Evolutionary conservation across 139 green algal species (phyloP), one percentile per base, ranked within the genome.

Genomic region (Coelastrella sp.): DNA sequence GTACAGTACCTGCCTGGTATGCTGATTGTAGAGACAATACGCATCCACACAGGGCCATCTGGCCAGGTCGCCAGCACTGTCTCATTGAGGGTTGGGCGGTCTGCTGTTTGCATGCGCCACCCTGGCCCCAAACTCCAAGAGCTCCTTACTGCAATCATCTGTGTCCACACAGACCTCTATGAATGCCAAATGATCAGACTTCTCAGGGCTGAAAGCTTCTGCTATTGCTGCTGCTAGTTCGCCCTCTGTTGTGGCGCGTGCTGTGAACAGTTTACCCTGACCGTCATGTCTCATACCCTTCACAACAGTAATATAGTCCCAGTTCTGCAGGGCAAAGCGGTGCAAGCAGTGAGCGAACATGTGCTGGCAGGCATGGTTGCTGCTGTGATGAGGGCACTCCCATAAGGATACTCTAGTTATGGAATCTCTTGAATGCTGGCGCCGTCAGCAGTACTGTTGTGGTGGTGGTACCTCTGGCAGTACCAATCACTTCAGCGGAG

Each of bases 121-220:
- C 4, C 96, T 92, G 13, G 93, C 93, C 17, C 96, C 96, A 95
- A 96, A 98, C 93, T 98, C 96, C 76, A 98, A 91, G 71, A 98
- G 94, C 93, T 98, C 95, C 59, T 92, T 93, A 71, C 86, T 95
- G 92, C 94, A 97, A 90, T 98, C 96, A 86, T 98, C 94, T 0
- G 80, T 73, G 64, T 92, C 76, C 3, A 92, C 0, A 19, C 84
- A 75, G 6, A 90, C 85, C 91, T 97, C 95, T 19, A 98, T 96
- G 90, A 98, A 96, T 82, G 90, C 95, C 79, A 98, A 89, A 79
- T 92, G 71, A 77, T 96, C 93, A 3, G 68, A 47, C 7, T 88
- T 91, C 54, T 95, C 78, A 57, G 92, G 75, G 4, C 13, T 77
- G 11, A 83, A 73, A 47, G 91, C 94, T 20, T 71, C 32, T 16